Percentiles rank a stretch among this genome's conserved stretches.
Conservation (phyloP, 352 stramenopile genomes). For the Pythium apleroticum region DNA sequence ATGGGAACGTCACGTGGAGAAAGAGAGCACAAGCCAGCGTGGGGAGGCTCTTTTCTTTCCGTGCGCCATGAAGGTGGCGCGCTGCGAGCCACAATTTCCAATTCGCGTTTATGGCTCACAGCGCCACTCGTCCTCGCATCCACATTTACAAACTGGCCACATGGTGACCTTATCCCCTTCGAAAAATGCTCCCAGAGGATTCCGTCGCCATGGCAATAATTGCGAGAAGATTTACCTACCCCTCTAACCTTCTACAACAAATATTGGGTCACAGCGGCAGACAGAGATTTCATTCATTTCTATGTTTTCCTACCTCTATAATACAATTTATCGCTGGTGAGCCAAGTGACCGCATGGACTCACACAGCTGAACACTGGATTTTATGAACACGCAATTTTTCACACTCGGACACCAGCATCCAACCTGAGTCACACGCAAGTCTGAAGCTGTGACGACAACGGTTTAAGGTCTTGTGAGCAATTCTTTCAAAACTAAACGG, state of each 20-base stretch:
- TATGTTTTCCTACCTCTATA: neutral
- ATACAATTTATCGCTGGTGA: neutral
- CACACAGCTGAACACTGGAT: neutral
- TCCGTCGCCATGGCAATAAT: too few relatives aligned
- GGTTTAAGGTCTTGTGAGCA: neutral
- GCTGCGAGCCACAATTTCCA: constrained; percentile 25
- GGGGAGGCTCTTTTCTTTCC: constrained; percentile 19
- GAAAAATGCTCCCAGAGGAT: neutral
- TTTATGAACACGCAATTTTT: constrained; percentile 7
- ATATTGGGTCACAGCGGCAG: neutral
- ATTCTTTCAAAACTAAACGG: neutral
- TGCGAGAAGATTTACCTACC: neutral
- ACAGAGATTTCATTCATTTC: neutral
- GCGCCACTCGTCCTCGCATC: constrained; percentile 24
- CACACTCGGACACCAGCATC: too few relatives aligned
- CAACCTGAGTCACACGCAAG: too few relatives aligned
- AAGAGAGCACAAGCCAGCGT: constrained; percentile 14
- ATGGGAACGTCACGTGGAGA: constrained; percentile 2
- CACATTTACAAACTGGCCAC: constrained; percentile 22
- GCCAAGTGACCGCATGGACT: neutral
- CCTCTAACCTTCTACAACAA: neutral
- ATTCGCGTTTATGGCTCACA: constrained; percentile 14
- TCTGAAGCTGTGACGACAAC: neutral
- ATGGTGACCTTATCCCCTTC: constrained; percentile 10
- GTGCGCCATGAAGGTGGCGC: neutral